Evolutionary conservation across 139 green algal species (phyloP).

Genomic region (Marvania coccoides): DNA sequence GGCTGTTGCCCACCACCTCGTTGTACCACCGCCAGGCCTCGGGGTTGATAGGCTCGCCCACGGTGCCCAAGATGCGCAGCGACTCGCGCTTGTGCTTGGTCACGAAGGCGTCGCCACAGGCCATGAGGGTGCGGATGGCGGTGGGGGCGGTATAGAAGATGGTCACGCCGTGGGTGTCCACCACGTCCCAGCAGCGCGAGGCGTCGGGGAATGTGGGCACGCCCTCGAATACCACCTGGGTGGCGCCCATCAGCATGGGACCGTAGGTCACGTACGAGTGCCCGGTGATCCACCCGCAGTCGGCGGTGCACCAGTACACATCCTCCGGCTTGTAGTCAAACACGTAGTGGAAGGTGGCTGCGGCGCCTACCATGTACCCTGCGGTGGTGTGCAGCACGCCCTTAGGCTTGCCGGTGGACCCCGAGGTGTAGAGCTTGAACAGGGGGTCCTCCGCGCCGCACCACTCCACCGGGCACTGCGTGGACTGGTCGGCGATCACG

Average conservation of each 20-base stretch:
- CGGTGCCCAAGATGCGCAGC: slow-evolving; percentile 82
- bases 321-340: slow-evolving; percentile 68
- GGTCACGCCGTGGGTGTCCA: slow-evolving; percentile 80
- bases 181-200: slow-evolving; percentile 83
- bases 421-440: slow-evolving; percentile 94
- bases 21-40: slow-evolving; percentile 94
- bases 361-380: slow-evolving; percentile 80
- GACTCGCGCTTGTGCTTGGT: slow-evolving; percentile 30
- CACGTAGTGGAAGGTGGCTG: slow-evolving; percentile 75
- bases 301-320: slow-evolving; percentile 93
- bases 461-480: slow-evolving; percentile 74
- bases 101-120: slow-evolving; percentile 64
- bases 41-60: slow-evolving; percentile 98
- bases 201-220: slow-evolving; percentile 81
- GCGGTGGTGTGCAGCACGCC: slow-evolving; percentile 82
- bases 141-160: slow-evolving; percentile 95
- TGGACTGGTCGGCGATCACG: slow-evolving; percentile 42
- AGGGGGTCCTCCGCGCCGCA: slow-evolving; percentile 82
- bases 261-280: slow-evolving; percentile 81
- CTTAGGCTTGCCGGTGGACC: slow-evolving; percentile 93
- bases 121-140: slow-evolving; percentile 83
- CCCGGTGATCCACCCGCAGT: slow-evolving; percentile 97
- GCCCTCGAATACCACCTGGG: slow-evolving; percentile 86
- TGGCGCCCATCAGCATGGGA: slow-evolving; percentile 79
- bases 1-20: slow-evolving; percentile 49